Evolutionary conservation across 202 grass and related monocot genomes (phyloP), one percentile per base, ranked within the genome.

Genomic region (Schoenoplectus tabernaemontani): DNA sequence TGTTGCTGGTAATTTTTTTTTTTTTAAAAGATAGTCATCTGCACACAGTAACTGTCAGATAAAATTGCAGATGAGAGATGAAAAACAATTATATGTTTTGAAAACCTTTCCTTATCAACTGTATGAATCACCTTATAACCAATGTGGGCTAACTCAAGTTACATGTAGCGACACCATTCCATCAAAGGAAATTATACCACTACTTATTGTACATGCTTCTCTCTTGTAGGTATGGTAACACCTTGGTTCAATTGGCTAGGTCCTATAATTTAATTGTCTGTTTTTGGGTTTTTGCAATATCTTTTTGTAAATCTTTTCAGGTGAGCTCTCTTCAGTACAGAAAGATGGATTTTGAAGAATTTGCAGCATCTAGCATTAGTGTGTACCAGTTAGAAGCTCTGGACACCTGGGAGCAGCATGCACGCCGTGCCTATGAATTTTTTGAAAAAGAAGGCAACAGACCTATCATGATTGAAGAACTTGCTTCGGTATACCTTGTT

Each of bases 381-480:
- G 90, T 99, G 64, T 94, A 99, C 76, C 96, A 99, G 86, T 92
- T 99, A 90, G 96, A 99, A 91, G 96, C 86, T 60, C 79, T 99
- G 50, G 90, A 99, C 62, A 93, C 87, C 10, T 99, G 96, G 96
- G 96, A 99, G 44, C 96, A 96, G 58, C 96, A 99, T 1, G 96
- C 92, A 5, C 89, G 89, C 51, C 87, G 79, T 26, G 96, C 85
- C 20, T 99, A 96, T 0, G 96, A 99, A 36, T 87, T 96, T 34
- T 99, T 99, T 28, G 90, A 99, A 13, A 99, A 96, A 84, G 96
- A 99, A 59, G 96, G 92, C 30, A 99, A 96, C 83, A 85, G 96
- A 13, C 92, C 92, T 59, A 99, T 99, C 72, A 89, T 99, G 67
- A 99, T 99, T 2, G 92, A 99, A 82, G 96, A 99, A 54, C 92